phyloP scores from a whole-genome alignment of 768 basidiomycete species.

The Cytidiella melzeri region DNA sequence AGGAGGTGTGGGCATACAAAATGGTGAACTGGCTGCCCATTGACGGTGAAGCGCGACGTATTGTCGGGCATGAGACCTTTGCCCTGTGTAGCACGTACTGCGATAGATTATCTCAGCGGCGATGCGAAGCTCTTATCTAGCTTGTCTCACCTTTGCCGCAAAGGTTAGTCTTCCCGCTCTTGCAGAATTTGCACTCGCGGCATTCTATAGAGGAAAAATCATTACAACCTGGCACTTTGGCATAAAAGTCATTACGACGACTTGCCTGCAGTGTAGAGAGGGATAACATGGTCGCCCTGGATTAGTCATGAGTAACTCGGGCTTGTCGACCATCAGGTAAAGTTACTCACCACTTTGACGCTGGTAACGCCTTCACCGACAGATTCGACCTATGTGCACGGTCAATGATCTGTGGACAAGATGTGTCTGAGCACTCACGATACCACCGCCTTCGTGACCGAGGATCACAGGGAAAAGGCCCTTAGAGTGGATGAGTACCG shows the following conservation, averaged over 20 bases:
- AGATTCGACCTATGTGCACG: constrained; percentile 74
- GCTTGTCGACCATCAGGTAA: not conserved
- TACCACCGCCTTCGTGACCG: constrained; percentile 91
- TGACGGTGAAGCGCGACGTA: constrained; percentile 81
- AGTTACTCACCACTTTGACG: constrained; percentile 45
- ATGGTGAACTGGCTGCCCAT: constrained; percentile 82
- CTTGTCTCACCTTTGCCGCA: constrained; percentile 71
- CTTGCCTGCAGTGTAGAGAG: constrained; percentile 88
- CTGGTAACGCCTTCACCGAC: constrained; percentile 92
- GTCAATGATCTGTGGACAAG: constrained; percentile 8
- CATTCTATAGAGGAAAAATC: constrained; percentile 46
- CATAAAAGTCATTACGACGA: not conserved
- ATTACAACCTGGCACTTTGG: not conserved
- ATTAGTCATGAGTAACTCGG: not conserved
- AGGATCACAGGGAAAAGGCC: constrained; percentile 90
- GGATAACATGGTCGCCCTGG: constrained; percentile 93
- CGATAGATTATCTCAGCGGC: not conserved
- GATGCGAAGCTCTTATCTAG: no score
- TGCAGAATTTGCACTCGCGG: constrained; percentile 98
- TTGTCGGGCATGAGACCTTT: constrained; percentile 93
- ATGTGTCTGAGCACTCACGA: constrained; percentile 45
- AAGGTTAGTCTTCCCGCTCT: constrained; percentile 97
- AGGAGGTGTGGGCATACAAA: constrained; percentile 54
- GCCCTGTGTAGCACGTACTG: constrained; percentile 91
- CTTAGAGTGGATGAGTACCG: constrained; percentile 30